phyloP scores from a whole-genome alignment of 768 basidiomycete species.

The Aureoboletus auriporus region DNA sequence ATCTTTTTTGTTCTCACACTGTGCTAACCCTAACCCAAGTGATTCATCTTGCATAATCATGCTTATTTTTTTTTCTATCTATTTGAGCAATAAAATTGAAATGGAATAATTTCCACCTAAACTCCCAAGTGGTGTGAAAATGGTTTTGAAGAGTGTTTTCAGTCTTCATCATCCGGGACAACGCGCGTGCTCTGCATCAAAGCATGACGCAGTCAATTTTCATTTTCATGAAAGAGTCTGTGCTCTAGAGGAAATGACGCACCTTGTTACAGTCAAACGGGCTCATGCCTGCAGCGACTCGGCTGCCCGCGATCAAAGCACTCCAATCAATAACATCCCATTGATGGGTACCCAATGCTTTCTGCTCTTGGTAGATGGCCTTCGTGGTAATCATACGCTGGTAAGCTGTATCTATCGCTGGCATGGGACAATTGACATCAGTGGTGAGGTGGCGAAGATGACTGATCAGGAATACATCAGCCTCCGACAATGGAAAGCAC shows the following conservation, averaged over 20 bases:
- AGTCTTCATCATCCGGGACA: slow-evolving; percentile 19
- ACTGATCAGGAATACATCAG: slow-evolving; percentile 25
- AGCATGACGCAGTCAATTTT: not conserved
- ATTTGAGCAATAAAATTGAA: too few relatives aligned
- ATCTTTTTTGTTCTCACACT: slow-evolving; percentile 29
- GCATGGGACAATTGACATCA: slow-evolving; percentile 67
- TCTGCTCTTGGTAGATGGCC: slow-evolving; percentile 55
- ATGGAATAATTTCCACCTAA: too few relatives aligned
- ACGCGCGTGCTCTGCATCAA: slow-evolving; percentile 15
- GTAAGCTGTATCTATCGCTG: slow-evolving; percentile 65
- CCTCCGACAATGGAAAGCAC: slow-evolving; percentile 1
- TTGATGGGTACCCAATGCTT: slow-evolving; percentile 41
- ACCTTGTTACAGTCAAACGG: slow-evolving; percentile 37
- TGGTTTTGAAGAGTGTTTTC: not conserved
- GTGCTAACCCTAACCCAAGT: slow-evolving; percentile 47
- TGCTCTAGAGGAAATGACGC: slow-evolving; percentile 1
- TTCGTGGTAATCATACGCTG: slow-evolving; percentile 78
- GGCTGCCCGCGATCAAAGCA: slow-evolving; percentile 69
- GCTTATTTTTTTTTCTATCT: too few relatives aligned
- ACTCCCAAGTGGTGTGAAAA: too few relatives aligned
- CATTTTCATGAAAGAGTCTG: not conserved
- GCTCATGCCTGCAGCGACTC: slow-evolving; percentile 69
- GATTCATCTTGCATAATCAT: too few relatives aligned
- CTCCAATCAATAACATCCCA: slow-evolving; percentile 79
- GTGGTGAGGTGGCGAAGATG: slow-evolving; percentile 70